These are phyloP conservation scores for Xerocomellus dryophilus DNA, from an alignment of 768 basidiomycete genomes.

Conservation along the genomic window DNA sequence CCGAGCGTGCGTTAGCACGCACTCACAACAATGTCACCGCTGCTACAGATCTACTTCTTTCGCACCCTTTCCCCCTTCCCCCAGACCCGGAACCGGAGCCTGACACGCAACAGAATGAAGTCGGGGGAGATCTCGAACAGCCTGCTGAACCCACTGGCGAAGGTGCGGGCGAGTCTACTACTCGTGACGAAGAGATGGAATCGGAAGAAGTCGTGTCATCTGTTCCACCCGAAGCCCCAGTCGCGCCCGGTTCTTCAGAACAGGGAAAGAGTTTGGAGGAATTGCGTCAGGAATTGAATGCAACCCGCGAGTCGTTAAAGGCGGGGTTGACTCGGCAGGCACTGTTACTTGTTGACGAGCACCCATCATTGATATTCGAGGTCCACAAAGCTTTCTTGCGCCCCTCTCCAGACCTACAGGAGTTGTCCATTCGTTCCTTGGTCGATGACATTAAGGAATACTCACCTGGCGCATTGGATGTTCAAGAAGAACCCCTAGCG, in stretches of 20 bases:
- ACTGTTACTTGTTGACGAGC: slow-evolving; percentile 78
- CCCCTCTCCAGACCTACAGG: slow-evolving; percentile 53
- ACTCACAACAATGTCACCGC: slow-evolving; percentile 85
- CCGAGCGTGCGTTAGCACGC: slow-evolving; percentile 77
- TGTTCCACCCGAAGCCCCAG: slow-evolving; percentile 16
- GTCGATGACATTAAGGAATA: slow-evolving; percentile 74
- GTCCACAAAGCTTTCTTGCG: slow-evolving; percentile 79
- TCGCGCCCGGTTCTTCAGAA: slow-evolving; percentile 12
- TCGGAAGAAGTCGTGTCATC: slow-evolving; percentile 20
- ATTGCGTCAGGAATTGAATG: slow-evolving; percentile 63
- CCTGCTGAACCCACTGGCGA: slow-evolving; percentile 31
- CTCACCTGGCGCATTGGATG: slow-evolving; percentile 61
- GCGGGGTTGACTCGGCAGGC: slow-evolving; percentile 64
- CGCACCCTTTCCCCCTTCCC: slow-evolving; percentile 74
- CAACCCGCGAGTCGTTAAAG: slow-evolving; percentile 62
- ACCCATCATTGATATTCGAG: slow-evolving; percentile 86
- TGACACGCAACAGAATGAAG: slow-evolving; percentile 19
- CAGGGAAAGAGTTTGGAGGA: slow-evolving; percentile 52
- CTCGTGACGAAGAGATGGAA: slow-evolving; percentile 30
- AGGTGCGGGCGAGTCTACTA: slow-evolving; percentile 21
- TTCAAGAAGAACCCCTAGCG: slow-evolving; percentile 72
- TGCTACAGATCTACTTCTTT: slow-evolving; percentile 83
- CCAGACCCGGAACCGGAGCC: slow-evolving; percentile 52
- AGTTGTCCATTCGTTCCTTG: slow-evolving; percentile 65
- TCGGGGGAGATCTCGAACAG: slow-evolving; percentile 18